phyloP scores from a whole-genome alignment of 2,329 filamentous ascomycete genomes.

The Trichoderma koningiopsis region DNA sequence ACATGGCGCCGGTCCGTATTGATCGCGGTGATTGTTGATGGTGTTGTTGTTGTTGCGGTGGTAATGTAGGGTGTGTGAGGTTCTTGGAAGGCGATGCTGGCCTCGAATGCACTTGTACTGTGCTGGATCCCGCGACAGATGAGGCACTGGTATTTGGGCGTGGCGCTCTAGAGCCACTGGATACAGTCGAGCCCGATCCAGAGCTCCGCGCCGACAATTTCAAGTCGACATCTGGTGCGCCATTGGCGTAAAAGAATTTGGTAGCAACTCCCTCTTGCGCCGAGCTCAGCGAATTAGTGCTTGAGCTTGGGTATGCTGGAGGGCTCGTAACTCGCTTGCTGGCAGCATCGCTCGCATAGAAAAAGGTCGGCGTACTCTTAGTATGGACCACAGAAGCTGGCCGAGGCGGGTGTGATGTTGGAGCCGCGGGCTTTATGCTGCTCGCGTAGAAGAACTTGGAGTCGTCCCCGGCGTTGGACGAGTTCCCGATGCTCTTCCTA shows the following conservation, averaged over 20 bases:
- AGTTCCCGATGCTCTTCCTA: slow-evolving; percentile 31
- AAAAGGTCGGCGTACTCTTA: slow-evolving; percentile 53
- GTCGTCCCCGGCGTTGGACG: slow-evolving; percentile 35
- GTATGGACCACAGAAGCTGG: slow-evolving; percentile 46
- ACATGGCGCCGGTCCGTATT: slow-evolving; percentile 28
- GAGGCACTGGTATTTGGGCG: slow-evolving; percentile 43
- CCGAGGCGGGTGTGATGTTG: slow-evolving; percentile 43
- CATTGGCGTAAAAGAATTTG: slow-evolving; percentile 79
- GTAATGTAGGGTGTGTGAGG: slow-evolving; percentile 28
- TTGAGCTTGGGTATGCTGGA: slow-evolving; percentile 35
- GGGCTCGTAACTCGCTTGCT: slow-evolving; percentile 41
- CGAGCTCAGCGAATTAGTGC: slow-evolving; percentile 41
- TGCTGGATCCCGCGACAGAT: slow-evolving; percentile 30
- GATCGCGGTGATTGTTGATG: slow-evolving; percentile 29
- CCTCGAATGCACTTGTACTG: slow-evolving; percentile 39
- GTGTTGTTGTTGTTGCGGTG: slow-evolving; percentile 25
- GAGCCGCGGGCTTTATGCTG: slow-evolving; percentile 61
- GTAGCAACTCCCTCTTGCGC: slow-evolving; percentile 47
- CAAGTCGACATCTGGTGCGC: slow-evolving; percentile 51
- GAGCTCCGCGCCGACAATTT: slow-evolving; percentile 43
- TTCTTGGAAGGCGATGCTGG: slow-evolving; percentile 57
- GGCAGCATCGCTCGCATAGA: slow-evolving; percentile 58
- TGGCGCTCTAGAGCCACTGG: slow-evolving; percentile 48
- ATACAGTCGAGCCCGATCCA: slow-evolving; percentile 50
- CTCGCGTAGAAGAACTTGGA: slow-evolving; percentile 90